These are phyloP conservation scores for Tricholomella constricta DNA, from an alignment of 768 basidiomycete species.

Conservation along the genomic window DNA sequence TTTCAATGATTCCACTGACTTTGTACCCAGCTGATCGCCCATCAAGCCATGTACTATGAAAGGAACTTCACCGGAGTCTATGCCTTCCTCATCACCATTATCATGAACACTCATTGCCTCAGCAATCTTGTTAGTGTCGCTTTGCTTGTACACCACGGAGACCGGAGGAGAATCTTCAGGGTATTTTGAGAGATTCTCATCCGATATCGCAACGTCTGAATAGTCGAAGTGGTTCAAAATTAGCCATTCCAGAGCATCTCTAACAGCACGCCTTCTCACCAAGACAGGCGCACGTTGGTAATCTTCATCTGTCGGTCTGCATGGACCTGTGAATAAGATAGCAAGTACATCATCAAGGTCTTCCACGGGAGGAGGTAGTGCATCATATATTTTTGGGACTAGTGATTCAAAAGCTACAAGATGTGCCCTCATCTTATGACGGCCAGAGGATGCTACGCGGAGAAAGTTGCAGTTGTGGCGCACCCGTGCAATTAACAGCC, in stretches of 20 bases:
- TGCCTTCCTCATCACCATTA: neutral
- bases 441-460: too few species aligned
- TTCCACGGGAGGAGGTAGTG: neutral
- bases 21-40: neutral
- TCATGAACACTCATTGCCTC: too few species aligned
- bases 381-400: too few species aligned
- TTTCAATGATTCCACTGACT: conserved; percentile 15
- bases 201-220: conserved; percentile 30
- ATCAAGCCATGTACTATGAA: conserved; percentile 3
- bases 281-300: conserved; percentile 7
- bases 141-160: conserved; percentile 21
- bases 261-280: neutral
- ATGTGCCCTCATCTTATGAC: too few species aligned
- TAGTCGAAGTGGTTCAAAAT: conserved; percentile 38
- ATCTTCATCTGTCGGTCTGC: conserved; percentile 26
- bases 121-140: neutral
- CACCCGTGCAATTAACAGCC: too few species aligned
- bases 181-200: conserved; percentile 25
- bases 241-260: conserved; percentile 34
- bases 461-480: too few species aligned
- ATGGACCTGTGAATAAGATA: conserved; percentile 33
- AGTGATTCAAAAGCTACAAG: too few species aligned
- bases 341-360: conserved; percentile 35
- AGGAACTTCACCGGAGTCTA: neutral
- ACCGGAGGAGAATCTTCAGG: conserved; percentile 24